Base-by-base conservation (phyloP, 208 protist species). In the Trypanosoma vivax region DNA sequence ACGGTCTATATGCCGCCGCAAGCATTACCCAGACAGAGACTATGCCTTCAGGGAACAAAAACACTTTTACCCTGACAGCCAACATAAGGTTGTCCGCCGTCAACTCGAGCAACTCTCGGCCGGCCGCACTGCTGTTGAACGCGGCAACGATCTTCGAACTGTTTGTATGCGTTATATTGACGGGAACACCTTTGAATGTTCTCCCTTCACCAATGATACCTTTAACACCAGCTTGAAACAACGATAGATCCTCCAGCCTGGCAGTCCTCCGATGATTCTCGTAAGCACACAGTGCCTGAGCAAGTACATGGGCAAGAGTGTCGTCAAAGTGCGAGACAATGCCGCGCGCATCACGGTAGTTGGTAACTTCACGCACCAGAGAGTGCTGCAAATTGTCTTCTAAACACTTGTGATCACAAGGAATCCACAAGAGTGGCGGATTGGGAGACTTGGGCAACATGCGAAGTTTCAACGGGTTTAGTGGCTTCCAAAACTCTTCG, bases 11-110 rank as follows among this genome's bases (percentile, higher is more conserved):
- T 14, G 76, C 49, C 5, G 84, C 86, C 1, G 89, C 81, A 33
- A 93, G 49, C 75, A 97, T 94, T 7, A 93, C 78, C 92, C 92
- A 97, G 18, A 93, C 82, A 3, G 85, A 93, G 23, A 67, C 53
- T 0, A 96, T 76, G 25, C 65, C 55, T 55, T 97, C 89, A 28
- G 90, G 83, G 50, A 92, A 97, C 5, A 55, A 50, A 71, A 88
- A 94, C 7, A 88, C 55, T 53, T 88, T 88, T 18, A 79, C 79
- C 24, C 82, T 69, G 25, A 96, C 37, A 18, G 63, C 86, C 40
- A 93, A 87, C 27, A 60, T 80, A 2, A 85, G 56, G 53, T 71
- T 80, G 27, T 95, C 83, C 2, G 69, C 81, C 21, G 76, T 66
- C 14, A 77, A 78, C 29, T 95, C 86, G 9, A 94, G 19, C 61